Percentiles rank a stretch among this genome's conserved stretches.
These are phyloP conservation scores for Diplogelasinospora grovesii DNA, from an alignment of 495 filamentous ascomycete species.

Conservation along the genomic window DNA sequence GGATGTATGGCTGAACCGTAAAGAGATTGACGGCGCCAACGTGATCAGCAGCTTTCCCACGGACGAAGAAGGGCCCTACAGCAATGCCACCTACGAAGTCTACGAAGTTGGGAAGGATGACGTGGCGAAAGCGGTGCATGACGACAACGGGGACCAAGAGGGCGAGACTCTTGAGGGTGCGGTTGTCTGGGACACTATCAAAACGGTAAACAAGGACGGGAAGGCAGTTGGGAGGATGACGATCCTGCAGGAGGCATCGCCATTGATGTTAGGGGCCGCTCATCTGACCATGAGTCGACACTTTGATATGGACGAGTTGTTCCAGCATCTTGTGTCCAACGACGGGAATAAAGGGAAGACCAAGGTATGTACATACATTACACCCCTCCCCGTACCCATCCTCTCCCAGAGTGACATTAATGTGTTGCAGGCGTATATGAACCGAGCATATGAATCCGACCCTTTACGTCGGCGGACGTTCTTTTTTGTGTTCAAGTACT, in stretches of 20 bases:
- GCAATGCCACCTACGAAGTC: conserved; percentile 41
- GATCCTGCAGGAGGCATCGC: conserved; percentile 46
- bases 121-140: conserved; percentile 14
- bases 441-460: conserved; percentile 33
- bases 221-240: conserved; percentile 46
- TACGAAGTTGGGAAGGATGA: conserved; percentile 44
- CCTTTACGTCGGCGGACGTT: conserved; percentile 37
- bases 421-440: conserved; percentile 21
- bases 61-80: conserved; percentile 24
- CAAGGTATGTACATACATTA: conserved; percentile 7
- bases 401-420: background rate
- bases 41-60: conserved; percentile 26
- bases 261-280: conserved; percentile 43
- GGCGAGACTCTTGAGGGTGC: conserved; percentile 20
- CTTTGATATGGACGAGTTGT: conserved; percentile 50
- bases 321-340: conserved; percentile 33
- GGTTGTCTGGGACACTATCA: conserved; percentile 37
- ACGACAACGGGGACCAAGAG: background rate
- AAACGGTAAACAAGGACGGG: conserved; percentile 20
- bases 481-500: conserved; percentile 52
- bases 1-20: conserved; percentile 25
- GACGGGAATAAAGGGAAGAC: conserved; percentile 27
- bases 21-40: conserved; percentile 21
- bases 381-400: no score
- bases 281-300: conserved; percentile 41